A percentile compares a stretch with the other conserved stretches of the same genome.
phyloP scores from a whole-genome alignment of 257 asterid genomes.

The Scutellaria barbata region DNA sequence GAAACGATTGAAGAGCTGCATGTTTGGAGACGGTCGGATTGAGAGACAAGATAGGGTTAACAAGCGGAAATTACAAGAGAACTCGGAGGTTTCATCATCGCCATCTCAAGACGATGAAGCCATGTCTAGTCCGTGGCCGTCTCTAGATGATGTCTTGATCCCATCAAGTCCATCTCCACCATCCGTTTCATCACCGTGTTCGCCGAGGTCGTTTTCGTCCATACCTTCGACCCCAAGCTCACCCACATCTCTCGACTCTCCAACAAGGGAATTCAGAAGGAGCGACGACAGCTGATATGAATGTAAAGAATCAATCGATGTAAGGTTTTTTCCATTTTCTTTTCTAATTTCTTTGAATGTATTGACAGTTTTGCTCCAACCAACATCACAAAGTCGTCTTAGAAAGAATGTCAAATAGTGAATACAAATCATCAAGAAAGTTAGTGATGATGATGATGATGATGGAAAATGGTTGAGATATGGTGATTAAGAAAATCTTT shows the following conservation, averaged over 20 bases:
- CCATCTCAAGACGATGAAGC: constrained; percentile 19
- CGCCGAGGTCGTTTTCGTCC: constrained; percentile 45
- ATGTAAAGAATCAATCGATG: constrained; percentile 17
- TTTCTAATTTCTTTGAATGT: constrained; percentile 42
- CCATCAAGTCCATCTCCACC: constrained; percentile 40
- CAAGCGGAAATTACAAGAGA: constrained; percentile 72
- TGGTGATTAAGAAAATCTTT: constrained; percentile 29
- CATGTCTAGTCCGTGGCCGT: constrained; percentile 9
- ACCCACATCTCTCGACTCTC: constrained; percentile 50
- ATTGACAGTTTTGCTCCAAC: constrained; percentile 31
- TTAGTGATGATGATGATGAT: constrained; percentile 25
- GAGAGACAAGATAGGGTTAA: constrained; percentile 46
- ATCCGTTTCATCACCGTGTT: constrained; percentile 45
- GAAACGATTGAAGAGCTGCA: constrained; percentile 67
- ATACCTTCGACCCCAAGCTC: constrained; percentile 53
- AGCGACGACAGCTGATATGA: constrained; percentile 29
- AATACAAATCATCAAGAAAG: too few relatives aligned
- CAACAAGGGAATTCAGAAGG: constrained; percentile 51
- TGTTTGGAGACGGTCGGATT: constrained; percentile 68
- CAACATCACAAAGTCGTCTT: constrained; percentile 14
- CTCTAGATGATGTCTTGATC: constrained; percentile 30
- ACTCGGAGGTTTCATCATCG: constrained; percentile 34
- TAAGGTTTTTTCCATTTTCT: constrained; percentile 40
- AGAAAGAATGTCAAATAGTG: constrained; percentile 34
- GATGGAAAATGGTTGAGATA: constrained; percentile 35